Base-by-base conservation (phyloP, 495 filamentous ascomycete genomes). In the Aspergillus biplanus region DNA sequence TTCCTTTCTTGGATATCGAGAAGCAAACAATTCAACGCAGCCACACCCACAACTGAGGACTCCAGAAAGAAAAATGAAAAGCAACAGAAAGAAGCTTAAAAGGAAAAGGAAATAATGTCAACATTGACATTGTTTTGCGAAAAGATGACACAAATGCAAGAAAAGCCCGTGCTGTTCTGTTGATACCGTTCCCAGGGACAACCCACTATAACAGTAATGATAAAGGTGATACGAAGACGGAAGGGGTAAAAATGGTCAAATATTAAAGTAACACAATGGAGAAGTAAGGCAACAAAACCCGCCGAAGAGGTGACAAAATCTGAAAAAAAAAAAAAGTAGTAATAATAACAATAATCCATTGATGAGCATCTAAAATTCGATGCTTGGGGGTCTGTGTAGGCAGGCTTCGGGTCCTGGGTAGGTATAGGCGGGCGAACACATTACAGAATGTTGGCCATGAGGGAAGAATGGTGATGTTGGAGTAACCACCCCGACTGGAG, bases 361-460 rank as follows among this genome's bases (percentile, higher is more conserved):
- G 63, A 12, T 61, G 13, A 57, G 27, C 15, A 16, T 37, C 44
- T 65, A 77, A 37, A 72, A 71, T 31, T 69, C 66, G 11, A 73
- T 70, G 44, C 70, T 67, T 2, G 65, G 58, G 21, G 65, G 66
- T 52, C 70, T 67, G 63, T 70, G 69, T 7, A 56, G 57, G 52
- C 74, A 58, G 33, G 59, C 56, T 11, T 69, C 61, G 55, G 71
- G 62, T 18, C 67, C 66, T 42, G 72, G 63, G 53, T 78, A 79
- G 21, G 67, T 65, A 47, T 69, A 70, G 52, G 69, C 64, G 6
- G 75, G 75, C 6, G 73, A 71, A 65, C 76, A 79, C 66, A 75
- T 71, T 11, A 67, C 63, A 31, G 72, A 49, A 53, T 69, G 71
- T 47, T 74, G 68, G 32, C 69, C 71, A 33, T 62, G 44, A 54